Evolutionary conservation across 805 yeast species (phyloP).

Genomic region (Candida saitoana): DNA sequence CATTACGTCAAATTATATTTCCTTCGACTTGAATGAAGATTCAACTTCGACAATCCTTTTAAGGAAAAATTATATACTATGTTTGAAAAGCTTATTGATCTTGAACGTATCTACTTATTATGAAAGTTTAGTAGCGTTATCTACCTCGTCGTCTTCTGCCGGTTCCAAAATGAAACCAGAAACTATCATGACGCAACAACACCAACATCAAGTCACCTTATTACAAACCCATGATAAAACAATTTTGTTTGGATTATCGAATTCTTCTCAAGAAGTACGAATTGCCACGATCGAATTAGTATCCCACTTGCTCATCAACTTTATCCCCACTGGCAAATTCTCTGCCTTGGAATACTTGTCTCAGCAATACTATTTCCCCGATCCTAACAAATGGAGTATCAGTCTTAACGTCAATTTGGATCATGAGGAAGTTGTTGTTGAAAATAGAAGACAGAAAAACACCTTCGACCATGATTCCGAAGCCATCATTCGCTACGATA

Average conservation of each 20-base stretch:
- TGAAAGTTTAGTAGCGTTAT: conserved; percentile 31
- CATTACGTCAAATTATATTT: conserved; percentile 17
- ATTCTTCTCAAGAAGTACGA: conserved; percentile 32
- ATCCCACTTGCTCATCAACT: conserved; percentile 30
- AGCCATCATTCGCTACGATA: conserved; percentile 16
- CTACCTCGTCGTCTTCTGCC: conserved; percentile 31
- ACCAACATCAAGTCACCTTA: conserved; percentile 30
- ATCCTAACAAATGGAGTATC: conserved; percentile 26
- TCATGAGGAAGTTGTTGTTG: conserved; percentile 13
- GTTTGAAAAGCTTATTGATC: conserved; percentile 28
- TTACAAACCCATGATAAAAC: conserved; percentile 28
- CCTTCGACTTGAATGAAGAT: conserved; percentile 16
- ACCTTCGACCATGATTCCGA: conserved; percentile 25
- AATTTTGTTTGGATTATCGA: conserved; percentile 26
- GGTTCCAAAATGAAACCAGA: conserved; percentile 42
- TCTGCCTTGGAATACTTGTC: conserved; percentile 29
- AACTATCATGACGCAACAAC: conserved; percentile 36
- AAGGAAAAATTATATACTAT: conserved; percentile 30
- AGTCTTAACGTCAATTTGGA: conserved; percentile 16
- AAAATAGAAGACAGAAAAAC: conserved; percentile 18
- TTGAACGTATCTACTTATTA: conserved; percentile 34
- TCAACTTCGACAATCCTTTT: conserved; percentile 19
- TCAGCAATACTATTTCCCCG: conserved; percentile 29
- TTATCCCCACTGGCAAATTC: conserved; percentile 37
- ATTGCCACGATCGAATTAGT: conserved; percentile 34